Conservation (phyloP, 352 stramenopile species). For the Phytophthora hybrid region DNA sequence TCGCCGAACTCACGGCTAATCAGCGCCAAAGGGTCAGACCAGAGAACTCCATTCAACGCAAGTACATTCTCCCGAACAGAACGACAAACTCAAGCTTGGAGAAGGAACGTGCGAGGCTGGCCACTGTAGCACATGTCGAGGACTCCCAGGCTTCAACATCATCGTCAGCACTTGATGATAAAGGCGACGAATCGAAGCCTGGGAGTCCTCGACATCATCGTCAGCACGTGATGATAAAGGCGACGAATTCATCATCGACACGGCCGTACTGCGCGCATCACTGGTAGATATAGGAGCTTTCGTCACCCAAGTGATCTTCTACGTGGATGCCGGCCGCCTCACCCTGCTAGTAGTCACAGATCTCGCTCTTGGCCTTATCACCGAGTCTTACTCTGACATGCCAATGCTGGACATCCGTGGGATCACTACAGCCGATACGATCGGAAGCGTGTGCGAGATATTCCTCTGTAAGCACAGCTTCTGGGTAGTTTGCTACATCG, state of each 20-base stretch:
- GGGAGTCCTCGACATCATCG: too few species aligned
- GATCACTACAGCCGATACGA: conserved; percentile 49
- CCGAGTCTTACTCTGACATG: conserved; percentile 69
- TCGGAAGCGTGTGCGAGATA: too few species aligned
- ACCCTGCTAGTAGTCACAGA: conserved; percentile 41
- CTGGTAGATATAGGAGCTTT: conserved; percentile 39
- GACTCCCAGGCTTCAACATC: conserved; percentile 12
- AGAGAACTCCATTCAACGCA: conserved; percentile 37
- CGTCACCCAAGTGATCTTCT: conserved; percentile 44
- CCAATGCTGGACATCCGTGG: conserved; percentile 66
- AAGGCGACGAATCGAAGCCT: too few species aligned
- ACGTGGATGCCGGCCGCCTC: conserved; percentile 42
- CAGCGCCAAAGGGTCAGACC: conserved; percentile 35
- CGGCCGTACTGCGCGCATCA: conserved; percentile 41
- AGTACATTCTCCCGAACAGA: conserved; percentile 36
- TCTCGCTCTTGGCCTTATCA: conserved; percentile 53
- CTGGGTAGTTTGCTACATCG: too few species aligned
- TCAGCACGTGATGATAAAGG: too few species aligned
- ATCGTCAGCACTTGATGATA: conserved; percentile 1
- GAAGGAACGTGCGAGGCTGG: conserved; percentile 23
- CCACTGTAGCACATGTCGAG: conserved; percentile 10
- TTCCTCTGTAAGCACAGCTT: too few species aligned
- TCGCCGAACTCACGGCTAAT: too few species aligned
- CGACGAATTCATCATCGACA: conserved; percentile 44
- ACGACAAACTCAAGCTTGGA: conserved; percentile 38